These are phyloP conservation scores for Penicillium atrosanguineum DNA, from an alignment of 495 filamentous ascomycete genomes.

Conservation along the genomic window DNA sequence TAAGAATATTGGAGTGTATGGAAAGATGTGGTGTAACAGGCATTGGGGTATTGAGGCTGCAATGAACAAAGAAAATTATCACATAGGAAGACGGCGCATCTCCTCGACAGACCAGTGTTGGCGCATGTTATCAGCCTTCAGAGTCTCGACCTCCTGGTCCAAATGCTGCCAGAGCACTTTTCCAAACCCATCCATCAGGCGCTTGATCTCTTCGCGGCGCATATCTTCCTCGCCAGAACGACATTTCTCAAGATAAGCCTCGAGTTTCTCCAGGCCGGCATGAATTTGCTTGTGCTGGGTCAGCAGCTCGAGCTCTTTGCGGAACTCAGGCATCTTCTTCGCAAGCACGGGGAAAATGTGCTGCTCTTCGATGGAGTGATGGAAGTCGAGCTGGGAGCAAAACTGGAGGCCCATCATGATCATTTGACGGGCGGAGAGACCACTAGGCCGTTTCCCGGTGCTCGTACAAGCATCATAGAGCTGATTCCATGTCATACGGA, in stretches of 20 bases:
- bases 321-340: conserved; percentile 78
- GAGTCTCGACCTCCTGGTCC: conserved; percentile 66
- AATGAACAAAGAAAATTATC: conserved; percentile 1
- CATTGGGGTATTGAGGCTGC: background rate
- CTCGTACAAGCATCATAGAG: conserved; percentile 63
- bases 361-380: conserved; percentile 83
- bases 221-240: conserved; percentile 64
- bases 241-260: conserved; percentile 65
- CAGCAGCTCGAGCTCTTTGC: conserved; percentile 60
- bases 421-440: conserved; percentile 62
- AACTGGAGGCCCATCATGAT: conserved; percentile 64
- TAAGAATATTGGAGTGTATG: background rate
- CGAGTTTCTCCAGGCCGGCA: conserved; percentile 69
- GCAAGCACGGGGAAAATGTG: conserved; percentile 80
- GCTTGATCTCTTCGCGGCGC: conserved; percentile 63
- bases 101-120: conserved; percentile 77
- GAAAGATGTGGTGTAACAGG: background rate
- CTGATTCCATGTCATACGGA: conserved; percentile 68
- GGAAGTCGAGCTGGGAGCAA: conserved; percentile 63
- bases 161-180: conserved; percentile 70
- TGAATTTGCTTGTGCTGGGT: conserved; percentile 84
- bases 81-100: conserved; percentile 71
- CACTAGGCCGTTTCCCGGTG: conserved; percentile 49
- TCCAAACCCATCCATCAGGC: conserved; percentile 66
- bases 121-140: conserved; percentile 84